phyloP scores from a whole-genome alignment of 2,329 filamentous ascomycete genomes.

The Nemania sp. region DNA sequence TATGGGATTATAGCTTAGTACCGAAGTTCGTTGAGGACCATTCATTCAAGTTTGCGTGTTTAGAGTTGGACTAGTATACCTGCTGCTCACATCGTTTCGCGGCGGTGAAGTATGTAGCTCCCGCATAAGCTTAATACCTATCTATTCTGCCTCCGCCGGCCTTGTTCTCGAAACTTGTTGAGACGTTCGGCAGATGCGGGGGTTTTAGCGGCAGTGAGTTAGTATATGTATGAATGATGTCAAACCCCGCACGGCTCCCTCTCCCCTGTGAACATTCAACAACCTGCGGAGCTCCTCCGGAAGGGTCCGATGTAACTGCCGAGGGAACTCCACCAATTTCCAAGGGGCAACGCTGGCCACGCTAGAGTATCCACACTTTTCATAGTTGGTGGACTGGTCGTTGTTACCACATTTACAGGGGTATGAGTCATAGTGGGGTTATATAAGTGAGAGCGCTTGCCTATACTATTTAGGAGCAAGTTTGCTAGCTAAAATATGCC shows the following conservation, averaged over 20 bases:
- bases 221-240: slow-evolving; percentile 12
- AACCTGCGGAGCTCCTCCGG: slow-evolving; percentile 7
- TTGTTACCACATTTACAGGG: no score
- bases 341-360: slow-evolving; percentile 8
- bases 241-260: slow-evolving; percentile 12
- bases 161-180: background rate
- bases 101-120: slow-evolving; percentile 1
- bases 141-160: slow-evolving; percentile 1
- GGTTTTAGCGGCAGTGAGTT: slow-evolving; percentile 4
- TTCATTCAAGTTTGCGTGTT: background rate
- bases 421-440: no score
- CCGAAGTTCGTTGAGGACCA: no score
- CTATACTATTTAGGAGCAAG: no score
- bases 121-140: background rate
- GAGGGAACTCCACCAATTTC: slow-evolving; percentile 10
- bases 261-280: slow-evolving; percentile 6
- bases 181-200: slow-evolving; percentile 11
- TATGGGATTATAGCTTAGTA: no score
- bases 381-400: no score
- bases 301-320: slow-evolving; percentile 3
- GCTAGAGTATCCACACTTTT: slow-evolving; percentile 6
- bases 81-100: no score
- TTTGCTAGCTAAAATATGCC: no score
- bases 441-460: no score
- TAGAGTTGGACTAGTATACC: background rate